Base-by-base conservation (phyloP, 768 basidiomycete species). In the Floccularia luteovirens region DNA sequence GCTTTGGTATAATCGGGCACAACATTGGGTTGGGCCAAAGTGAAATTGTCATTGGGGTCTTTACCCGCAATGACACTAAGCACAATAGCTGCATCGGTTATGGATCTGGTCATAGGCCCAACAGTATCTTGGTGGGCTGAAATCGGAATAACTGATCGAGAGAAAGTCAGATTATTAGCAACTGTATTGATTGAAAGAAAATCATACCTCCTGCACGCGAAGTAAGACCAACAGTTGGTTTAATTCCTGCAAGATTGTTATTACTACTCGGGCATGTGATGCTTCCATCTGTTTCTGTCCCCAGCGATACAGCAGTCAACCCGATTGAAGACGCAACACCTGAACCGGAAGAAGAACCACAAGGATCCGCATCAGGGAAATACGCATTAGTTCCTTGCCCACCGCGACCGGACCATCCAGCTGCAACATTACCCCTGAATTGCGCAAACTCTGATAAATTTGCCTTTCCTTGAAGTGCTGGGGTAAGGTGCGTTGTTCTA, bases 331-430 rank as follows among this genome's bases (percentile, higher is more conserved):
- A 59, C 16, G 70, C 63, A 21, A 77, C 62, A 3, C 66, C 79
- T n/a, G 75, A 75, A 2, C 79, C 79, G 5, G 75, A 70, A 0
- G 75, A 77, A 1, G 74, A 77, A 1, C 77, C 76, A 43, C 71
- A 75, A 2, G 77, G 74, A 46, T 77, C 70, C 2, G 62, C 70
- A 10, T 63, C 62, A 0, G 70, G 68, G 41, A 62, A 75, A 48
- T 73, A 77, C 8, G 74, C 67, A 41, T 63, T 69, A 2, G 63
- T 70, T 33, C 58, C 54, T 54, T 77, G 77, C 2, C 75, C 74
- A 8, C 69, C 69, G 32, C 75, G 62, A 12, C 72, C 74, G 13
- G 74, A 76, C 74, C 75, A 80, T 10, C 76, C 77, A 1, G 64
- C 66, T 1, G 74, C 57, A 14, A 69, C 28, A 21, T 60, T 53